phyloP scores from a whole-genome alignment of 345 rosid genomes.

The Moricandia arvensis region DNA sequence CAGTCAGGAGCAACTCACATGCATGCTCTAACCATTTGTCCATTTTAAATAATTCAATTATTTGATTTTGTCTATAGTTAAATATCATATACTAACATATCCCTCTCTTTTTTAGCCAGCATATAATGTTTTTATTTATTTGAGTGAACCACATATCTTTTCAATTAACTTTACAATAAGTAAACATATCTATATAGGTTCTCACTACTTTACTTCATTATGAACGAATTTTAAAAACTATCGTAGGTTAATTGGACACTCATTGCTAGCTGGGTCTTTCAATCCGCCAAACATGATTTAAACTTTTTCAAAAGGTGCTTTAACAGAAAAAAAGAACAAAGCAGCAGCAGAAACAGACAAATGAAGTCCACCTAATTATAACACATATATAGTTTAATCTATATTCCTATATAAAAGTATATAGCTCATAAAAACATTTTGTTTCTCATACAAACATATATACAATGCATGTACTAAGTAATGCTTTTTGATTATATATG shows the following conservation, averaged over 20 bases:
- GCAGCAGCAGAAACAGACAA: conserved; percentile 37
- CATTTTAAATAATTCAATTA: not conserved
- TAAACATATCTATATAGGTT: not conserved
- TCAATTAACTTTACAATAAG: not conserved
- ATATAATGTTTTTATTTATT: not conserved
- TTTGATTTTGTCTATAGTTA: not conserved
- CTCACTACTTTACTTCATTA: not conserved
- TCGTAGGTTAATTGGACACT: not conserved
- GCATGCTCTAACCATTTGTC: conserved; percentile 23
- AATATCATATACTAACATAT: too few relatives aligned
- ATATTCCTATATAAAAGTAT: not conserved
- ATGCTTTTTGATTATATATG: not conserved
- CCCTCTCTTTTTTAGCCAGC: not conserved
- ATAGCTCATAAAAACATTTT: not conserved
- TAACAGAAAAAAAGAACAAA: conserved; percentile 13
- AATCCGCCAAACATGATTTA: conserved; percentile 8
- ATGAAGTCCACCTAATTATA: conserved; percentile 26
- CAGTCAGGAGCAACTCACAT: conserved; percentile 1
- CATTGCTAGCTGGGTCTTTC: not conserved
- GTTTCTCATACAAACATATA: not conserved
- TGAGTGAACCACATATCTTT: not conserved
- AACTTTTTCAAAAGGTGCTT: conserved; percentile 34
- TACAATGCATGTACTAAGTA: not conserved
- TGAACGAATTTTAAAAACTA: not conserved
- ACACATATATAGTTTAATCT: not conserved